Conservation (phyloP, 805 yeast species). For the Saccharomycopsis guyanensis region DNA sequence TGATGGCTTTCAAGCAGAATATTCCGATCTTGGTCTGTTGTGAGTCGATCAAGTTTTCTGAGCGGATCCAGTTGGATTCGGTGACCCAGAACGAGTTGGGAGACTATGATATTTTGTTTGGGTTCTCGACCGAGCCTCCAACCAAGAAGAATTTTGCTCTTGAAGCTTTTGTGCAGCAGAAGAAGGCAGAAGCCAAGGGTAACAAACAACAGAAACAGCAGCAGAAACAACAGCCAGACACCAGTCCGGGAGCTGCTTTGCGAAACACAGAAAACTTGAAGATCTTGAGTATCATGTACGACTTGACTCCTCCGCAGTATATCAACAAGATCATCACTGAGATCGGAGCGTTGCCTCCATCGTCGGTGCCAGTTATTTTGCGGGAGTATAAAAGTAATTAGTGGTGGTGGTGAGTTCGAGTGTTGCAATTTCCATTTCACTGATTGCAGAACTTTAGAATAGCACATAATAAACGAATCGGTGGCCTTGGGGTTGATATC, state of each 20-base stretch:
- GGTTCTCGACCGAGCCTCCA: conserved; percentile 42
- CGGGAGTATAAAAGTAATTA: conserved; percentile 66
- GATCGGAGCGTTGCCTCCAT: conserved; percentile 92
- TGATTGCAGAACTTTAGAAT: not conserved
- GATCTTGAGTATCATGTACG: conserved; percentile 81
- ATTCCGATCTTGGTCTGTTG: conserved; percentile 95
- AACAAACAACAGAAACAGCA: conserved; percentile 23
- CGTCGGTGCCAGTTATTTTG: conserved; percentile 95
- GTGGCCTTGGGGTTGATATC: too few relatives aligned
- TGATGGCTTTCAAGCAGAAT: conserved; percentile 80
- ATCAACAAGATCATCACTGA: conserved; percentile 94
- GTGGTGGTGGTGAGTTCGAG: too few relatives aligned
- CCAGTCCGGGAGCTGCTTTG: not conserved
- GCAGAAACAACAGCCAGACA: conserved; percentile 10
- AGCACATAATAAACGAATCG: not conserved
- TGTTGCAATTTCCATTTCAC: too few relatives aligned
- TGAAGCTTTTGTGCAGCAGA: conserved; percentile 48
- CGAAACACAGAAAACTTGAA: conserved; percentile 40
- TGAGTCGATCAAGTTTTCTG: conserved; percentile 89
- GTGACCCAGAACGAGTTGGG: conserved; percentile 90
- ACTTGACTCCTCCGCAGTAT: conserved; percentile 87
- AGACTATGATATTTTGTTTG: conserved; percentile 64
- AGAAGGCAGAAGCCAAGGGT: conserved; percentile 23
- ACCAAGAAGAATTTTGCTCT: conserved; percentile 53
- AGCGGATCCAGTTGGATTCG: conserved; percentile 92